Evolutionary conservation across 2,329 filamentous ascomycete genomes (phyloP), one percentile per base, ranked within the genome.

Genomic region (Xylariomycetidae sp.): DNA sequence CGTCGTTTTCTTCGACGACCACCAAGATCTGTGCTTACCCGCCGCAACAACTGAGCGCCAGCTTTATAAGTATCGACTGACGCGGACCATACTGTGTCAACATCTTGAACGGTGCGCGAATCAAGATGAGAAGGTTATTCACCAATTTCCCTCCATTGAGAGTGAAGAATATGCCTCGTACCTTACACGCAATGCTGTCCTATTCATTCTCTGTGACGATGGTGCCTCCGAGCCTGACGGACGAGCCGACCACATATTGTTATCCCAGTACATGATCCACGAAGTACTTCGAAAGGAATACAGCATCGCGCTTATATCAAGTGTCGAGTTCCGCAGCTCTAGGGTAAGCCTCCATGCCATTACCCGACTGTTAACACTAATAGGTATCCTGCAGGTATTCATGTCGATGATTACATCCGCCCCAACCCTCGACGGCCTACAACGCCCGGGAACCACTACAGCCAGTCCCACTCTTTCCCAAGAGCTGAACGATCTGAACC

Each of bases 191-290:
- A 67, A 70, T 16, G 70, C 75, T 0, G 62, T 79, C 4, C 80
- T 84, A 49, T 85, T 88, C 45, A 59, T 87, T 33, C 72, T 88
- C 63, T 76, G 73, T 33, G 80, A 85, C 44, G 79, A 86, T 51
- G 82, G 80, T n/a, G 31, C 33, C 23, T 27, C 22, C 16, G 13
- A 37, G 22, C 30, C 41, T 19, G 30, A 17, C 16, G 25, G 13
- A 30, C 16, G 27, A 32, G 15, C 22, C 14, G 5, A n/a, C n/a
- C n/a, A n/a, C n/a, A n/a, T n/a, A n/a, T n/a, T n/a, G n/a, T n/a
- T n/a, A n/a, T 44, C 33, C 17, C 32, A 37, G 3, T 42, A 41
- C 16, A 44, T 46, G 38, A 38, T 46, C 5, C 36, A 46, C 16
- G 27, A 38, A 14, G 41, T 42, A 22, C 30, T 46, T 16, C 25